These are phyloP conservation scores for Tephrocybe sp. DNA, from an alignment of 768 basidiomycete genomes.

Conservation along the genomic window DNA sequence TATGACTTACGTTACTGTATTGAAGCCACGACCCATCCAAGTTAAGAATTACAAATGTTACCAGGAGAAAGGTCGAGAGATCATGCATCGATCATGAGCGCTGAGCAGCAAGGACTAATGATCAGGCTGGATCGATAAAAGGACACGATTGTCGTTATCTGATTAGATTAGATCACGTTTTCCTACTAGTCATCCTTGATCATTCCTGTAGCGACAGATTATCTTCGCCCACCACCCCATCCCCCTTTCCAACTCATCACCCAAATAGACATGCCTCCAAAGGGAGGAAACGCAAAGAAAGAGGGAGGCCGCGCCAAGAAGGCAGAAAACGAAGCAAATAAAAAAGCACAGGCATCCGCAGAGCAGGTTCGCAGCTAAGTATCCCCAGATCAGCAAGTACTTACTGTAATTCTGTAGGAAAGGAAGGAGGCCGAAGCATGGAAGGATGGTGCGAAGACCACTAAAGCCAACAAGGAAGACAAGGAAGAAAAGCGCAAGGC, in stretches of 20 bases:
- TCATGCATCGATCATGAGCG: too few relatives aligned
- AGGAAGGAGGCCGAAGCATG: conserved; percentile 68
- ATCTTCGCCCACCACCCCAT: neutral
- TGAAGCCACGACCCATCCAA: too few relatives aligned
- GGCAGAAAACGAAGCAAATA: conserved; percentile 87
- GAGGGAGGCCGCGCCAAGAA: conserved; percentile 89
- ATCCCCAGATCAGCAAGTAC: neutral
- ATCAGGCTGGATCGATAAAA: too few relatives aligned
- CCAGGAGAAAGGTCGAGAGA: too few relatives aligned
- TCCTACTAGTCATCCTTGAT: neutral
- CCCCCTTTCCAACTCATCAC: neutral
- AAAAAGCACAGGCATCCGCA: conserved; percentile 57
- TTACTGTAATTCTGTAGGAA: conserved; percentile 47
- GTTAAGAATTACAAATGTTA: too few relatives aligned
- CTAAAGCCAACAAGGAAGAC: conserved; percentile 65
- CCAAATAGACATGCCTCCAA: conserved; percentile 74
- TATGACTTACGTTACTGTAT: too few relatives aligned
- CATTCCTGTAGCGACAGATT: too few relatives aligned
- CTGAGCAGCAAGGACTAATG: too few relatives aligned
- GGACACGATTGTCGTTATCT: too few relatives aligned
- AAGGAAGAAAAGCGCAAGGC: conserved; percentile 81
- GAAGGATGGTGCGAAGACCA: conserved; percentile 59
- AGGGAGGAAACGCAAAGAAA: conserved; percentile 90
- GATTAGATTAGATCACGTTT: conserved; percentile 16
- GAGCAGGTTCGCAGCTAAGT: conserved; percentile 51